Evolutionary conservation across 2,329 filamentous ascomycete species (phyloP).

Genomic region (Aspergillus unguis): DNA sequence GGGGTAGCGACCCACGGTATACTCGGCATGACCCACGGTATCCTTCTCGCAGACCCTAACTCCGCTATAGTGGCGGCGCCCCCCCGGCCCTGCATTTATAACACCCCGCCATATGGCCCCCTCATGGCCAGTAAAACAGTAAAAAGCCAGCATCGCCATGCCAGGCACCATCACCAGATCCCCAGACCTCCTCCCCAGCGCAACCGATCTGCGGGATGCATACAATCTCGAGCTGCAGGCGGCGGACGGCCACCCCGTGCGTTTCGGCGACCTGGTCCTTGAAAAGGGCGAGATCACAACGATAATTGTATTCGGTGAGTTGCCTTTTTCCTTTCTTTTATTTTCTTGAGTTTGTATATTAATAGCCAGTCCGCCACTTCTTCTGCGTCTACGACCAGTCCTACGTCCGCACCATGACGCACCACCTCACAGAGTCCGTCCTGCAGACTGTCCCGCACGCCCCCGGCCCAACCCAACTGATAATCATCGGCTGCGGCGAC

Average conservation of each 20-base stretch:
- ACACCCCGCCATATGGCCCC: too few relatives aligned
- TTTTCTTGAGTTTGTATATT: too few relatives aligned
- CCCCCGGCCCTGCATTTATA: too few relatives aligned
- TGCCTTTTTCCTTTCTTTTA: background rate
- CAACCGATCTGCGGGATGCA: conserved; percentile 12
- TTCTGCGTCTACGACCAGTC: conserved; percentile 25
- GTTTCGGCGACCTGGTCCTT: conserved; percentile 24
- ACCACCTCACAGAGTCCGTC: conserved; percentile 15
- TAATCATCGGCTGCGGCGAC: conserved; percentile 25
- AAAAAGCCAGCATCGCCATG: background rate
- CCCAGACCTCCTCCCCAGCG: background rate
- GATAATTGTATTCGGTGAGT: conserved; percentile 21
- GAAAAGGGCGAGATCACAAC: conserved; percentile 23
- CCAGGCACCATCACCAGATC: background rate
- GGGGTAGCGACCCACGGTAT: too few relatives aligned
- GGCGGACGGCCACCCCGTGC: conserved; percentile 14
- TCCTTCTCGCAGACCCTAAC: too few relatives aligned
- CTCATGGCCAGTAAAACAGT: background rate
- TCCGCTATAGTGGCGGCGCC: too few relatives aligned
- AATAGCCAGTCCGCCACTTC: conserved; percentile 20
- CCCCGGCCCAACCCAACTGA: conserved; percentile 19
- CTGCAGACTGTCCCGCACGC: conserved; percentile 15
- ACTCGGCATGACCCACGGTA: too few relatives aligned
- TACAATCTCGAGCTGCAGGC: conserved; percentile 23
- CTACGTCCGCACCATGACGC: conserved; percentile 19